These are phyloP conservation scores for Perilla frutescens DNA, from an alignment of 257 asterid species.

Conservation along the genomic window DNA sequence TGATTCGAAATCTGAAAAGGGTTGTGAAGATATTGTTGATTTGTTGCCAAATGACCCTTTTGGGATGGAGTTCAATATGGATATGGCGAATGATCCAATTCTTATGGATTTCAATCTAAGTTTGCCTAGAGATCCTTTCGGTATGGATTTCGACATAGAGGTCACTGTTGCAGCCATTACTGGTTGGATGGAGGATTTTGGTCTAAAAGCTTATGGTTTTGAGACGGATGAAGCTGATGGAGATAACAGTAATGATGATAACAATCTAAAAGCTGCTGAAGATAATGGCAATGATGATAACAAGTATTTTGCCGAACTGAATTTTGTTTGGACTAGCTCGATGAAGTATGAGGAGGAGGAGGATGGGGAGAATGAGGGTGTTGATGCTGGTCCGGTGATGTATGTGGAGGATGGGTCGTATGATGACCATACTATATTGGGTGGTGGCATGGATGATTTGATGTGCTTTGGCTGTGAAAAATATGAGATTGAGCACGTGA, in stretches of 20 bases:
- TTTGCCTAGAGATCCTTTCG: conserved; percentile 80
- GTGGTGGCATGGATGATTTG: conserved; percentile 42
- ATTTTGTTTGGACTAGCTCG: conserved; percentile 47
- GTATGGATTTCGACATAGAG: conserved; percentile 41
- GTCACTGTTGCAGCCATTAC: conserved; percentile 49
- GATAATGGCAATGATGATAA: conserved; percentile 38
- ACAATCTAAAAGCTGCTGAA: conserved; percentile 36
- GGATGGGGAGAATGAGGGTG: conserved; percentile 34
- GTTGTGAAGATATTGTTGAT: conserved; percentile 55
- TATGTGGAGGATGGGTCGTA: conserved; percentile 36
- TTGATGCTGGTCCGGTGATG: conserved; percentile 31
- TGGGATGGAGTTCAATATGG: conserved; percentile 40
- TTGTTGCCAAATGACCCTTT: conserved; percentile 75
- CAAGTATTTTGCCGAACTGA: conserved; percentile 43
- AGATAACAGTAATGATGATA: conserved; percentile 23
- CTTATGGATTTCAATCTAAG: conserved; percentile 37
- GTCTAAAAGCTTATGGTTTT: conserved; percentile 43
- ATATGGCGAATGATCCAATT: conserved; percentile 57
- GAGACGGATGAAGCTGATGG: conserved; percentile 44
- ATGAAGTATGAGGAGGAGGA: conserved; percentile 41
- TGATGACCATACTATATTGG: conserved; percentile 32
- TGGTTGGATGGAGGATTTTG: conserved; percentile 60
- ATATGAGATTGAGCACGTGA: conserved; percentile 37
- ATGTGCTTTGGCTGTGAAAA: conserved; percentile 56
- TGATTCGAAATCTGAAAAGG: conserved; percentile 44